A percentile compares a stretch with the other conserved stretches of the same genome.
These are phyloP conservation scores for Cyclostephanos tholiformis DNA, from an alignment of 108 stramenopile species.

Conservation along the genomic window DNA sequence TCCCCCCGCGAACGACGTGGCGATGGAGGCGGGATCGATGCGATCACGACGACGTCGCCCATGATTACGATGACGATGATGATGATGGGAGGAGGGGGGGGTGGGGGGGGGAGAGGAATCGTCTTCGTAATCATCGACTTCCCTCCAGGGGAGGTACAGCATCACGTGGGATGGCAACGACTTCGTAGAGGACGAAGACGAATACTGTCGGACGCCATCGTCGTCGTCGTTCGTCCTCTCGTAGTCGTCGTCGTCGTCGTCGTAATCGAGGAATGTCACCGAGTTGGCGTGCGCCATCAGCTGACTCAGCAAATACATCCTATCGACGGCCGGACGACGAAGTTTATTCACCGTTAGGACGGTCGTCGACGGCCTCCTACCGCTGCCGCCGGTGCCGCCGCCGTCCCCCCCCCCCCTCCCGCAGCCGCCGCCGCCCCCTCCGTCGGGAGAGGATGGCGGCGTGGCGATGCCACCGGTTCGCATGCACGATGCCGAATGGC, in stretches of 20 bases:
- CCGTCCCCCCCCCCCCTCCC: background rate
- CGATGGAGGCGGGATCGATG: slow-evolving; percentile 33
- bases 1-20: slow-evolving; percentile 38
- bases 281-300: slow-evolving; percentile 51
- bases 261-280: slow-evolving; percentile 47
- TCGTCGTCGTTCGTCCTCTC: slow-evolving; percentile 8
- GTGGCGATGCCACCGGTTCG: slow-evolving; percentile 32
- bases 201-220: background rate
- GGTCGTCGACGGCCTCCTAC: slow-evolving; percentile 32
- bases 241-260: background rate
- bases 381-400: background rate
- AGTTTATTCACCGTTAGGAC: slow-evolving; percentile 37
- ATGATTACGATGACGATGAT: too few species aligned
- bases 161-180: slow-evolving; percentile 47
- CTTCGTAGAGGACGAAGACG: too few species aligned
- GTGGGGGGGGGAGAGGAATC: too few species aligned
- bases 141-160: slow-evolving; percentile 64
- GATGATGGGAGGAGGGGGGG: too few species aligned
- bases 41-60: slow-evolving; percentile 21
- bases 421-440: background rate
- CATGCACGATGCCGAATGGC: slow-evolving; percentile 45
- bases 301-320: slow-evolving; percentile 69
- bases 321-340: slow-evolving; percentile 44
- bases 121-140: background rate
- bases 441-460: slow-evolving; percentile 19